Evolutionary conservation across 176 grass and related monocot genomes (phyloP), one percentile per base, ranked within the genome.

Genomic region (Musa acuminata): DNA sequence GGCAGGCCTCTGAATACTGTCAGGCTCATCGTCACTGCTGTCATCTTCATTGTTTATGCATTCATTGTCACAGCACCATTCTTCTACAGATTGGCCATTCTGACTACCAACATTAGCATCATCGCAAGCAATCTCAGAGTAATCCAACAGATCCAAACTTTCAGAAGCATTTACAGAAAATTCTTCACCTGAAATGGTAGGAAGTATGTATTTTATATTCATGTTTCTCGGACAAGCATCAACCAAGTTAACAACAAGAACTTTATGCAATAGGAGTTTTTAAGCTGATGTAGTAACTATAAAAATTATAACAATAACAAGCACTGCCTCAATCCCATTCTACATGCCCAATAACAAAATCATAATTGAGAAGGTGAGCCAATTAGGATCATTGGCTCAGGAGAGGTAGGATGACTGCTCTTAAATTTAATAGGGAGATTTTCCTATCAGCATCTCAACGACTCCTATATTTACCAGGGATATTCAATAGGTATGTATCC

Each of bases 1-100:
- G 0, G 94, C 94, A 16, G 85, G 90, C 77, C 84, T 97, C 57
- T 87, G 64, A 80, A 97, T 91, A n/a, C 87, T 86, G 0, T 83
- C 75, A 52, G 85, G 86, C 19, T 85, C 88, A 85, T 91, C 84
- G 13, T 93, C 87, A 60, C 88, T 90, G 11, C 74, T 81, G 26
- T 86, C 82, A 3, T 92, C 81, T 67, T 66, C 87, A 62, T 58
- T 75, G 22, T 85, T 80, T 12, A 51, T 60, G 60, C 24, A 25
- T 80, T 55, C 87, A 78, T 14, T 79, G 43, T 83, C 75, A 82
- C 52, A 68, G 55, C 63, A 70, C 0, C 21, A 11, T 49, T 83
- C 84, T 25, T 68, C 78, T 17, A 65, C 24, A 68, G 62, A 55
- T 24, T 24, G 49, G 14, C 9, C 62, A n/a, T 22, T 63, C 19